Conservation (phyloP, 495 filamentous ascomycete species). For the Pseudoneurospora amorphoporcata region DNA sequence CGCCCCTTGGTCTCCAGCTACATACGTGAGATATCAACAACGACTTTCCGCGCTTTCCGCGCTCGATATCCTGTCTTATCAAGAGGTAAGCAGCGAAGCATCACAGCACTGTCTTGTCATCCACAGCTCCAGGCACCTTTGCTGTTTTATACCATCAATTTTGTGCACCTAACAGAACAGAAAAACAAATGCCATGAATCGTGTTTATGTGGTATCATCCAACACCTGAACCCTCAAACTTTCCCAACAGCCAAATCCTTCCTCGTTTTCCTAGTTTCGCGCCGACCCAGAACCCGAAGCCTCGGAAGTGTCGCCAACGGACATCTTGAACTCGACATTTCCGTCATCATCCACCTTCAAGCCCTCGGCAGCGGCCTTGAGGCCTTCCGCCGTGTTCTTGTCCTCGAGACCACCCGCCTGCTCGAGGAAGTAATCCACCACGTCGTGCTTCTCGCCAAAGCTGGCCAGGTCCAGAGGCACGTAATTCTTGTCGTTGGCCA, state of each 20-base stretch:
- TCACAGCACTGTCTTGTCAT: not conserved
- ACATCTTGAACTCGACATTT: slow-evolving; percentile 1
- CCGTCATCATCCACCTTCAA: slow-evolving; percentile 19
- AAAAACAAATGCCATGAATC: not conserved
- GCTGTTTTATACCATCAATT: not conserved
- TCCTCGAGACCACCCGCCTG: slow-evolving; percentile 46
- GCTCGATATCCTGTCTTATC: not conserved
- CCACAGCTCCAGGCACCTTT: not conserved
- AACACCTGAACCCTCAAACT: not conserved
- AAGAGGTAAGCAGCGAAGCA: not conserved
- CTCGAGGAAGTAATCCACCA: slow-evolving; percentile 55
- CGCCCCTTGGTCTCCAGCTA: not conserved
- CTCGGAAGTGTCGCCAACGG: not conserved
- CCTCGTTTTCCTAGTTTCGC: not conserved
- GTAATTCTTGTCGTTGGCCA: slow-evolving; percentile 72
- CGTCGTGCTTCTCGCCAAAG: slow-evolving; percentile 54
- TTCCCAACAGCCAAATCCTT: not conserved
- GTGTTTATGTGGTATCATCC: not conserved
- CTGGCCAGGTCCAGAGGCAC: slow-evolving; percentile 81
- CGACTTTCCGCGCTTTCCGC: not conserved
- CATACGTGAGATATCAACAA: not conserved
- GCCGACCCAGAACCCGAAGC: not conserved
- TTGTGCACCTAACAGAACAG: not conserved
- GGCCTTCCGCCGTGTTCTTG: slow-evolving; percentile 30
- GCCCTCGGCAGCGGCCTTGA: slow-evolving; percentile 15